Percentiles rank a stretch among this genome's conserved stretches.
Evolutionary conservation across 2,329 filamentous ascomycete genomes (phyloP).

Genomic region (Sporothrix luriei): DNA sequence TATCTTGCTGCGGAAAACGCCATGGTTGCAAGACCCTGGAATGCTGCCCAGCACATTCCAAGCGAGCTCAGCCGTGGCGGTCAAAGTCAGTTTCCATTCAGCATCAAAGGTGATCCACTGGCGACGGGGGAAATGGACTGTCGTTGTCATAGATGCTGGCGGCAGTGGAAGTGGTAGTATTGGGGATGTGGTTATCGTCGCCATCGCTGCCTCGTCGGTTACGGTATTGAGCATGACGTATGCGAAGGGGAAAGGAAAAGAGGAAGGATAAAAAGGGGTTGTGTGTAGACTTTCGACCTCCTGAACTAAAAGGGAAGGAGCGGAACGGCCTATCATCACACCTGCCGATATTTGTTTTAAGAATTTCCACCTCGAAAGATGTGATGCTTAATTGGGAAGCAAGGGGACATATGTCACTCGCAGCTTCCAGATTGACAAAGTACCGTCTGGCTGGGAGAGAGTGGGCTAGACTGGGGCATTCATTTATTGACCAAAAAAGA

Average conservation of each 20-base stretch:
- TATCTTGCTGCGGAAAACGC: slow-evolving; percentile 15
- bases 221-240: neutral
- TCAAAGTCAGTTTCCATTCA: slow-evolving; percentile 27
- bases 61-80: slow-evolving; percentile 32
- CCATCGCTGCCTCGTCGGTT: neutral
- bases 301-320: neutral
- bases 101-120: slow-evolving; percentile 27
- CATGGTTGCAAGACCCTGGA: neutral
- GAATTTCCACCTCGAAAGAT: too few relatives aligned
- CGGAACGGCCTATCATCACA: neutral
- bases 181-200: neutral
- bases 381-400: neutral
- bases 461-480: too few relatives aligned
- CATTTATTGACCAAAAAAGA: neutral
- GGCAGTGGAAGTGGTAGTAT: neutral
- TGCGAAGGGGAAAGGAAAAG: neutral
- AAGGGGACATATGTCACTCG: neutral
- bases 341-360: neutral
- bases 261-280: neutral
- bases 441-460: too few relatives aligned
- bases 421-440: neutral
- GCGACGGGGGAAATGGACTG: slow-evolving; percentile 19
- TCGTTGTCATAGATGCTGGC: neutral
- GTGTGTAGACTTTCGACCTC: neutral
- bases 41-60: slow-evolving; percentile 13